Evolutionary conservation across 2,329 filamentous ascomycete genomes (phyloP), one percentile per base, ranked within the genome.

Genomic region (Cercospora beticola): DNA sequence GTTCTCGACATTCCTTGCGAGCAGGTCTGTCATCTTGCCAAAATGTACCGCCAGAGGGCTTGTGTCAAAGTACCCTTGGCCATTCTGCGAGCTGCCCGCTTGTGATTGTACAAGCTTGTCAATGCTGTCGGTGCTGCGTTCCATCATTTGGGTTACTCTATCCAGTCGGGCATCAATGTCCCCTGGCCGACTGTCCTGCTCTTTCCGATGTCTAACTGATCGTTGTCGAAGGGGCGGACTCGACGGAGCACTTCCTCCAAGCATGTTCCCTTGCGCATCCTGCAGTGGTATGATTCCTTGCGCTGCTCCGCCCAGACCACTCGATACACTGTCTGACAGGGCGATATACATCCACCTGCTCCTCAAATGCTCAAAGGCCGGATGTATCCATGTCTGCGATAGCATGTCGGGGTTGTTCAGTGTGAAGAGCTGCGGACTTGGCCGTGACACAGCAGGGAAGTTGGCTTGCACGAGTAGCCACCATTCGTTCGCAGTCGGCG

Each of bases 331-430:
- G 46, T 74, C 72, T 8, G 68, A 70, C 59, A 74, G 72, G 5
- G 69, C 63, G 33, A 74, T 74, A 63, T 77, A 78, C 70, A 76
- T 78, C 77, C 76, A 78, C 68, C 76, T 77, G 31, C 71, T 71
- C 62, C 75, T 75, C 43, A 78, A 61, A 62, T 76, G 76, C 31
- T 72, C 73, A 54, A 78, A 75, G 6, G 68, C 66, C 0, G 71
- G 70, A 54, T 77, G 75, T 28, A 72, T 74, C 76, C 75, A 77
- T 9, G 74, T 75, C 46, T 73, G 74, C 6, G 63, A 64, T 3
- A 76, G 74, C 16, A 76, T 67, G 7, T 76, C 73, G 30, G 75
- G 71, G 21, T 71, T 70, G 54, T 74, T 71, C 72, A 78, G 78
- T 26, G 73, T 76, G 71, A 78, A 78, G 12, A 78, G 73, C 58